phyloP scores from a whole-genome alignment of 129 eudicot genomes.

The Tanacetum coccineum region DNA sequence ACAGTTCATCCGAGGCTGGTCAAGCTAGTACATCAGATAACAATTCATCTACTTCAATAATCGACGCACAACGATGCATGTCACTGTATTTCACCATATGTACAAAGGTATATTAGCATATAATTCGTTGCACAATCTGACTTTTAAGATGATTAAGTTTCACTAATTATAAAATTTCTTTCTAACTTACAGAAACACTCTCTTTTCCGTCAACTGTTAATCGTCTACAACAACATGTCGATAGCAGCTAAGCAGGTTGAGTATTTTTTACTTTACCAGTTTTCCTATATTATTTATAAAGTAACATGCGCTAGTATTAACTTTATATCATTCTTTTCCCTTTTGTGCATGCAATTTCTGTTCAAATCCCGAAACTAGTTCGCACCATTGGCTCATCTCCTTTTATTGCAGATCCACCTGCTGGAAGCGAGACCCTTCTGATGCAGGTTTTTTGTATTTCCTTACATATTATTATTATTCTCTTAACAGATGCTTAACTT shows the following conservation, averaged over 20 bases:
- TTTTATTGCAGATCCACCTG: slow-evolving; percentile 84
- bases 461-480: neutral
- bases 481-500: neutral
- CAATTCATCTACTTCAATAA: slow-evolving; percentile 43
- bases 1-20: slow-evolving; percentile 41
- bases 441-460: slow-evolving; percentile 49
- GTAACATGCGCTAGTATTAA: neutral
- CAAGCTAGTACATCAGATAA: slow-evolving; percentile 43
- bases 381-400: slow-evolving; percentile 93
- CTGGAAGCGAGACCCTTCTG: slow-evolving; percentile 74
- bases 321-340: slow-evolving; percentile 15
- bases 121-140: too few species aligned
- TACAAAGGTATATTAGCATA: too few species aligned
- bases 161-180: neutral
- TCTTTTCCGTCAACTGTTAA: too few species aligned
- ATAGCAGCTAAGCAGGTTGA: slow-evolving; percentile 77
- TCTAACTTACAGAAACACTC: slow-evolving; percentile 73
- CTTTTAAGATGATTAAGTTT: neutral
- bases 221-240: slow-evolving; percentile 56
- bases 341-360: slow-evolving; percentile 64
- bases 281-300: too few species aligned
- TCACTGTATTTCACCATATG: too few species aligned
- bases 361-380: slow-evolving; percentile 79
- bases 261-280: slow-evolving; percentile 11
- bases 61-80: slow-evolving; percentile 67